Base-by-base conservation (phyloP, 1,284 basidiomycete genomes). In the Serendipita sp. region DNA sequence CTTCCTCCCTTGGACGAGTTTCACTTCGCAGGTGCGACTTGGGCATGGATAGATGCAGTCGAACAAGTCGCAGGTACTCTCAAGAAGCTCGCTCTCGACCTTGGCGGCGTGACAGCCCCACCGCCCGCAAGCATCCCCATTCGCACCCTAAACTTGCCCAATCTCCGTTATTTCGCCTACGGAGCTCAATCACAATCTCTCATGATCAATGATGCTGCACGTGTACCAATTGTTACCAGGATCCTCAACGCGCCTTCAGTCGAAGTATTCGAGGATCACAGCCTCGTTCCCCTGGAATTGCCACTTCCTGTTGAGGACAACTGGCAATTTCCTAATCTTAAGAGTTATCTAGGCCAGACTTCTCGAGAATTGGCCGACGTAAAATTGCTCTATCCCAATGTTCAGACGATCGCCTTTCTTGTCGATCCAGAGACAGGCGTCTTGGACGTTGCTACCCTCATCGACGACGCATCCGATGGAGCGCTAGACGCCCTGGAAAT, bases 241-340 rank as follows among this genome's bases (percentile, higher is more conserved):
- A 58, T 58, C 17, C 53, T 58, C 32, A n/a, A 58, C n/a, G 53
- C 53, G 8, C 53, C 53, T 5, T 26, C 10, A 12, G 26, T 58
- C 53, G 32, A 58, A n/a, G 32, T n/a, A n/a, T 58, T 58, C 17
- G 53, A 58, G 53, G 53, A 58, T 29, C 53, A 58, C 34, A 58
- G 22, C 53, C 15, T 58, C 6, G 32, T 58, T 8, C 53, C 53
- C 8, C 34, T 58, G 6, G 53, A 58, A 12, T 32, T 17, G 8
- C 32, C 12, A 22, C 26, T 58, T 10, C 53, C 53, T n/a, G 4
- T 17, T n/a, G 17, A 26, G 29, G 53, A 58, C 15, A 58, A 58
- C 53, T 58, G 53, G 53, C 17, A 58, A 22, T 58, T 58, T 58
- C 53, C 32, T 34, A 22, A n/a, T 10, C 32, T 58, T 8, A n/a